Percentiles rank a stretch among this genome's conserved stretches.
Conservation (phyloP, 768 basidiomycete species). For the Russula vinacea region DNA sequence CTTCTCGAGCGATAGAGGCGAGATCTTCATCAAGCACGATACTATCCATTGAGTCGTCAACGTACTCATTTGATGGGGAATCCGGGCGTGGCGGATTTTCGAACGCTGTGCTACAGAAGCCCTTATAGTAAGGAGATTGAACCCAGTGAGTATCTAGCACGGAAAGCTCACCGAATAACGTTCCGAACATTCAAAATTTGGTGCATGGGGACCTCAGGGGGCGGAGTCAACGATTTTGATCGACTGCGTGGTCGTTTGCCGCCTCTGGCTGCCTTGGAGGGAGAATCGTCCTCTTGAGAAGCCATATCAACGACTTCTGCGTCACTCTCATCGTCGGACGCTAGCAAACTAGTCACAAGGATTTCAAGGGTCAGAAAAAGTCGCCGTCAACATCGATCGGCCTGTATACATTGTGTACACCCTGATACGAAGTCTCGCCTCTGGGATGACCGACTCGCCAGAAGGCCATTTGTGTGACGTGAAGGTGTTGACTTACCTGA, state of each 20-base stretch:
- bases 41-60: conserved; percentile 48
- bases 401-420: neutral
- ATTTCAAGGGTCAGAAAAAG: neutral
- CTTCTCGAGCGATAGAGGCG: conserved; percentile 49
- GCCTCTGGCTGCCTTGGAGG: conserved; percentile 33
- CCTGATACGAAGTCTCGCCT: neutral
- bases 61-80: conserved; percentile 46
- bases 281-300: conserved; percentile 33
- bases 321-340: conserved; percentile 48
- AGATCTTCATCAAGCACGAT: conserved; percentile 62
- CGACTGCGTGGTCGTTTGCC: conserved; percentile 48
- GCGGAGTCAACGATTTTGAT: conserved; percentile 74
- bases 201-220: conserved; percentile 55
- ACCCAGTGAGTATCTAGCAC: neutral
- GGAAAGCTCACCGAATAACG: conserved; percentile 52
- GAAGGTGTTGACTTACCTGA: conserved; percentile 20
- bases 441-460: neutral
- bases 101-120: conserved; percentile 46
- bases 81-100: conserved; percentile 41
- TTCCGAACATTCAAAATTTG: conserved; percentile 55
- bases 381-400: neutral
- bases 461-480: neutral
- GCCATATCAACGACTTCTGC: conserved; percentile 41
- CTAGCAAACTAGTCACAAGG: conserved; percentile 35
- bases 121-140: conserved; percentile 18